These are phyloP conservation scores for Acanthamoeba culbertsoni DNA, from an alignment of 208 protist genomes.

Conservation along the genomic window DNA sequence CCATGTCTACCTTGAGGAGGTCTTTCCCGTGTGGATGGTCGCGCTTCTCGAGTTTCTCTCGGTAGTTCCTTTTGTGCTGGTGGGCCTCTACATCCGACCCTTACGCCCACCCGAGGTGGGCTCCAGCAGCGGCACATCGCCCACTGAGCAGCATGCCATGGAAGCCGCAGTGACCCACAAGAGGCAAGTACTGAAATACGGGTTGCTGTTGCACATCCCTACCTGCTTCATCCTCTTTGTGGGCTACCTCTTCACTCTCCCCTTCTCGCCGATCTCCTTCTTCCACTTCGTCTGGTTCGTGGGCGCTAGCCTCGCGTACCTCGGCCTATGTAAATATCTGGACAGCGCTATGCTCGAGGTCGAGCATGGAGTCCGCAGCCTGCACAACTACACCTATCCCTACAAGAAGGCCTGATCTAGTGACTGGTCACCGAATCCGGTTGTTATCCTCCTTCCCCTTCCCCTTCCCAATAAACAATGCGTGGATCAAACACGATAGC, in stretches of 20 bases:
- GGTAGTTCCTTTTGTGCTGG: not conserved
- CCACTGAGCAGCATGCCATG: not conserved
- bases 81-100: constrained; percentile 37
- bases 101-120: not conserved
- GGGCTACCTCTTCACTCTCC: not conserved
- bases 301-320: not conserved
- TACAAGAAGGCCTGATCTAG: constrained; percentile 20
- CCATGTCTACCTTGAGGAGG: constrained; percentile 22
- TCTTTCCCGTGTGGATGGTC: not conserved
- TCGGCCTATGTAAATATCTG: not conserved
- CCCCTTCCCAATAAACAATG: not conserved
- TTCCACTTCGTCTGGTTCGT: constrained; percentile 35
- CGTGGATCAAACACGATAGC: not conserved
- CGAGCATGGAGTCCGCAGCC: constrained; percentile 16
- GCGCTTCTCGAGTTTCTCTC: constrained; percentile 11
- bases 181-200: not conserved
- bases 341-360: constrained; percentile 5
- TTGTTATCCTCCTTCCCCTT: not conserved
- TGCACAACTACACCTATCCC: constrained; percentile 47
- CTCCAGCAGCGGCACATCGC: not conserved
- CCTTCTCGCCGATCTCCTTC: not conserved
- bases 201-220: not conserved
- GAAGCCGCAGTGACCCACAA: not conserved
- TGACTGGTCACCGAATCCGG: not conserved
- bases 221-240: not conserved